A percentile compares a stretch with the other conserved stretches of the same genome.
Evolutionary conservation across 176 grass and related monocot species (phyloP).

Genomic region (Triticum timopheevii): DNA sequence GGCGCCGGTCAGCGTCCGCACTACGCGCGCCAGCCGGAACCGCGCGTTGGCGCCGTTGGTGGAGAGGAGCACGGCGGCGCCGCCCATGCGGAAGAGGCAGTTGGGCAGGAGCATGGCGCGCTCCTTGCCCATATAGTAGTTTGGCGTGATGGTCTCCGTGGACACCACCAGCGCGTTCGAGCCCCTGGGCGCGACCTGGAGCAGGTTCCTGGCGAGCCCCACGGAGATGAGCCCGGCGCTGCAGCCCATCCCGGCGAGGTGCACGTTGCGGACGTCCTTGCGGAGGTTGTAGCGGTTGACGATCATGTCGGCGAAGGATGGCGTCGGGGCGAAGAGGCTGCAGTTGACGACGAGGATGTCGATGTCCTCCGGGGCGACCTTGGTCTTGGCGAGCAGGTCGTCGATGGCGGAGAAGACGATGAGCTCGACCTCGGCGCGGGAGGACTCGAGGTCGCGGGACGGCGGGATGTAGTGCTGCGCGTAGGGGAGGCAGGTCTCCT

Average conservation of each 20-base stretch:
- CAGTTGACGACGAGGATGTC: slow-evolving; percentile 64
- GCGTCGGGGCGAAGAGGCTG: slow-evolving; percentile 63
- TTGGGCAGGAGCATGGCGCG: slow-evolving; percentile 65
- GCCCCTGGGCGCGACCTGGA: slow-evolving; percentile 42
- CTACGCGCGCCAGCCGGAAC: slow-evolving; percentile 51
- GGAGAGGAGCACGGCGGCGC: slow-evolving; percentile 54
- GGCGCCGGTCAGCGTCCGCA: slow-evolving; percentile 51
- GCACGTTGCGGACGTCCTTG: slow-evolving; percentile 43
- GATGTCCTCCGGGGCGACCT: slow-evolving; percentile 30
- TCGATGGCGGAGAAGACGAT: slow-evolving; percentile 75
- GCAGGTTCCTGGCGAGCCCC: slow-evolving; percentile 50
- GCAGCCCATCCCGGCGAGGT: slow-evolving; percentile 69
- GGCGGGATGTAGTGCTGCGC: slow-evolving; percentile 85
- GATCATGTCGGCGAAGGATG: slow-evolving; percentile 62
- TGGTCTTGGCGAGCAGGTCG: slow-evolving; percentile 61
- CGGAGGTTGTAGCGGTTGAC: slow-evolving; percentile 51
- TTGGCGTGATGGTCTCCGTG: slow-evolving; percentile 59
- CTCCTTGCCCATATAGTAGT: slow-evolving; percentile 61
- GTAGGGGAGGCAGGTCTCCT: slow-evolving; percentile 70
- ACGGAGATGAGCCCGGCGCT: slow-evolving; percentile 65
- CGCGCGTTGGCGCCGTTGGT: slow-evolving; percentile 37
- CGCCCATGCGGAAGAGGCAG: slow-evolving; percentile 78
- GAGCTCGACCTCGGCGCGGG: slow-evolving; percentile 59
- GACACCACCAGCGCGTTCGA: slow-evolving; percentile 57
- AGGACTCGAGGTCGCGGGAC: slow-evolving; percentile 43